A percentile compares a stretch with the other conserved stretches of the same genome.
These are phyloP conservation scores for Aspergillus bombycis DNA, from an alignment of 2,329 filamentous ascomycete genomes.

Conservation along the genomic window DNA sequence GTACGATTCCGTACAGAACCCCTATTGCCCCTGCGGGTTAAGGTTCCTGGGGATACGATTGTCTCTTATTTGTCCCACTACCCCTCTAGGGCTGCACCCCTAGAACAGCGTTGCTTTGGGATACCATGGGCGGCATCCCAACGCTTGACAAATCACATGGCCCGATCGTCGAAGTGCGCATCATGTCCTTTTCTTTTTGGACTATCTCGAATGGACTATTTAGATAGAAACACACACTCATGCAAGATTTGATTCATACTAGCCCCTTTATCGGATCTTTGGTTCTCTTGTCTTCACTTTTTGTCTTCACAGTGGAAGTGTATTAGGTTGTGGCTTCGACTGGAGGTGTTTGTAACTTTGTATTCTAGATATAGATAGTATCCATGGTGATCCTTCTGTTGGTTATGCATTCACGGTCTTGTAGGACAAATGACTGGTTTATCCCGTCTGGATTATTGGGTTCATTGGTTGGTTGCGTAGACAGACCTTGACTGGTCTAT, in stretches of 20 bases:
- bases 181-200: neutral
- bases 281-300: neutral
- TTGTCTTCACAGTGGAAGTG: neutral
- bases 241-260: neutral
- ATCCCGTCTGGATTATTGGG: neutral
- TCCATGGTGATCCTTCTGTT: neutral
- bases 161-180: neutral
- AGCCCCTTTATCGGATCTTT: neutral
- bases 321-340: neutral
- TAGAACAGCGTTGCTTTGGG: neutral
- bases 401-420: neutral
- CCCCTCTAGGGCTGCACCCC: conserved; percentile 1
- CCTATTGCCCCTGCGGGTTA: neutral
- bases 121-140: neutral
- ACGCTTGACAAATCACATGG: neutral
- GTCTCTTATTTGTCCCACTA: neutral
- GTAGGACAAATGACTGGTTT: neutral
- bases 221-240: fast-evolving
- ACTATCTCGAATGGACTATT: neutral
- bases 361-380: neutral
- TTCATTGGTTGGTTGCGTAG: neutral
- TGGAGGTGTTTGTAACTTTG: neutral
- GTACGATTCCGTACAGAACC: neutral
- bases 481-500: neutral
- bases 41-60: neutral